These are phyloP conservation scores for Exophiala sideris DNA, from an alignment of 2,329 filamentous ascomycete genomes.

Conservation along the genomic window DNA sequence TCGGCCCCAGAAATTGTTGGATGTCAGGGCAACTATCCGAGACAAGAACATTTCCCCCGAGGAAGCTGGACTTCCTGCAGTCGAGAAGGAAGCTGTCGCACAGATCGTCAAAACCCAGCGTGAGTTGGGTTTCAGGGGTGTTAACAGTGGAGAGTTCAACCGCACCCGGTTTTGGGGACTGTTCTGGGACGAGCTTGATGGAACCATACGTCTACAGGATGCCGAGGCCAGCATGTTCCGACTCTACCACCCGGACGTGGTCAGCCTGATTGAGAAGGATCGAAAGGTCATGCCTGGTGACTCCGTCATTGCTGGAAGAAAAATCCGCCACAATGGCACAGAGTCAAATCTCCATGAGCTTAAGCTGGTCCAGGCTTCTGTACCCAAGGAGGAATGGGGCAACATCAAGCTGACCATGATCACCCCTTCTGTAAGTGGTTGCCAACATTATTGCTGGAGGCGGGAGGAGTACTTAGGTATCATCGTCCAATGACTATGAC, in stretches of 20 bases:
- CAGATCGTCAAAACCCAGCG: constrained; percentile 64
- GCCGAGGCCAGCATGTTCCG: constrained; percentile 53
- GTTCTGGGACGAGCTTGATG: constrained; percentile 54
- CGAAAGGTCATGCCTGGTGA: constrained; percentile 51
- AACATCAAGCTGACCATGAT: constrained; percentile 68
- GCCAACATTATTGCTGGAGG: not conserved
- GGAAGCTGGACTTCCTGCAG: constrained; percentile 54
- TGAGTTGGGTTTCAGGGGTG: constrained; percentile 58
- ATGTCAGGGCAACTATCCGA: constrained; percentile 52
- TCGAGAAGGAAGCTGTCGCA: constrained; percentile 65
- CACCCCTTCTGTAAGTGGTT: constrained; percentile 49
- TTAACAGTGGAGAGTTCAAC: constrained; percentile 58
- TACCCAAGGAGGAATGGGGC: constrained; percentile 60
- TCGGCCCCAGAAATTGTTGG: constrained; percentile 60
- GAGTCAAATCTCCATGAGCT: constrained; percentile 57
- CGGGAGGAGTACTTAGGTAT: not conserved
- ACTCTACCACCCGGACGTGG: constrained; percentile 59
- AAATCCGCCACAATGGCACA: constrained; percentile 57
- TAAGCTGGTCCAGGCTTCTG: constrained; percentile 56
- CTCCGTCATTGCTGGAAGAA: constrained; percentile 55
- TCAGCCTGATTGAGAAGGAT: constrained; percentile 58
- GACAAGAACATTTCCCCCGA: constrained; percentile 16
- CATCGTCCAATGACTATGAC: not conserved
- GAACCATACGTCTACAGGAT: constrained; percentile 53
- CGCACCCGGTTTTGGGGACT: constrained; percentile 50